Evolutionary conservation across 2,329 filamentous ascomycete genomes (phyloP), one percentile per base, ranked within the genome.

Genomic region (Conoideocrella luteorostrata): DNA sequence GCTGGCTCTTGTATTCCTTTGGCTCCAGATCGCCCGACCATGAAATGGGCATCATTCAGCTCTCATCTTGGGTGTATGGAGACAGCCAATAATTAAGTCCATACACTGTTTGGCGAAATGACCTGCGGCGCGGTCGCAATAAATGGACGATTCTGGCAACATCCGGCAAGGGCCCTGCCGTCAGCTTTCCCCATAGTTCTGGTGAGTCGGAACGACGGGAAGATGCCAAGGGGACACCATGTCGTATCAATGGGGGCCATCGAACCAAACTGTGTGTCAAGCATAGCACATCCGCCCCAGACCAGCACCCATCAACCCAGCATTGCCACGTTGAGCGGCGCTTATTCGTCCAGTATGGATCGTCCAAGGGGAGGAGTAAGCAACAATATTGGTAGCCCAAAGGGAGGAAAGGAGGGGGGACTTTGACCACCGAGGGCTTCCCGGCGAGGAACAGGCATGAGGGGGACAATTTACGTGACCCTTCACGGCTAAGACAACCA

Each of bases 241-340:
- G 41, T 15, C 15, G 15, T n/a, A 7, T 21, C 15, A 22, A 37
- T 30, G 33, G 33, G 24, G 34, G 23, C 33, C 41, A 38, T 32
- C 39, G 39, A 22, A 22, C 39, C 38, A 30, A 30, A 23, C 23
- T 12, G 34, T 23, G 34, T 21, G 20, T 33, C 28, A 18, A 28
- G 35, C 35, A 38, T 37, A 28, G 20, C 13, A 13, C n/a, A 11
- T 30, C 20, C 18, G 17, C 26, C 26, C 20, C 42, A 34, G 24
- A 26, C 11, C 32, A 42, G 21, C n/a, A n/a, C n/a, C n/a, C n/a
- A n/a, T n/a, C n/a, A n/a, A n/a, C n/a, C n/a, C n/a, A n/a, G n/a
- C n/a, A n/a, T 17, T 35, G 36, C 35, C 44, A 43, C 33, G 23
- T 21, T 40, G 41, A 37, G 21, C 32, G 40, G 40, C 40, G 40